Conservation (phyloP, 148 eudicot species). For the Limonium bicolor region DNA sequence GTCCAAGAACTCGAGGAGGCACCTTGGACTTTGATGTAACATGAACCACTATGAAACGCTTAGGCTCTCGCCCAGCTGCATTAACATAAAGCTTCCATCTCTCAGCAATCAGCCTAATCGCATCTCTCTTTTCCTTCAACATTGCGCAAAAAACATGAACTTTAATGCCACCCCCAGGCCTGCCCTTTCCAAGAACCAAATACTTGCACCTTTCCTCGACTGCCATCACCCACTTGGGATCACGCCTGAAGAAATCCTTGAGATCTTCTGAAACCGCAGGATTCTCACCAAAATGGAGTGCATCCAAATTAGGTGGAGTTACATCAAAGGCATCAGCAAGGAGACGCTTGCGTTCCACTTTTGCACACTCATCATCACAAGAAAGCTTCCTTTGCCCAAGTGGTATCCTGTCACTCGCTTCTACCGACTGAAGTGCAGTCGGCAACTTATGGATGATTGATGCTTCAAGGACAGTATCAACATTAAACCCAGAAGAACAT, state of each 20-base stretch:
- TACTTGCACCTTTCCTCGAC: constrained; percentile 87
- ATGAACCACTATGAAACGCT: constrained; percentile 60
- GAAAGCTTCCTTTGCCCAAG: constrained; percentile 74
- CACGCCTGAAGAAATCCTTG: constrained; percentile 54
- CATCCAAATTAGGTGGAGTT: constrained; percentile 45
- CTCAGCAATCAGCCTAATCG: constrained; percentile 71
- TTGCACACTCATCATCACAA: constrained; percentile 89
- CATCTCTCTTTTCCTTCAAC: constrained; percentile 84
- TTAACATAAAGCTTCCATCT: constrained; percentile 80
- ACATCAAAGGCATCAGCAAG: constrained; percentile 93
- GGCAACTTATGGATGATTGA: constrained; percentile 69
- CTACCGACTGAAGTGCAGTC: constrained; percentile 61
- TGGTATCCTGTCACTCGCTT: constrained; percentile 46
- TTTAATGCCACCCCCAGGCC: constrained; percentile 28
- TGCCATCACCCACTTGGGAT: constrained; percentile 78
- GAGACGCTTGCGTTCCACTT: constrained; percentile 53
- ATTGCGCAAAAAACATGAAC: constrained; percentile 89
- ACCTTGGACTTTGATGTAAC: constrained; percentile 65
- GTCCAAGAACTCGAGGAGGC: constrained; percentile 63
- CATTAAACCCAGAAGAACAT: constrained; percentile 23
- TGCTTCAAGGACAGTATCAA: constrained; percentile 51
- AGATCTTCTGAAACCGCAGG: constrained; percentile 47
- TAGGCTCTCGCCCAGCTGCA: constrained; percentile 96
- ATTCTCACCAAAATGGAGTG: constrained; percentile 63
- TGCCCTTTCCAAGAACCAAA: constrained; percentile 65